Conservation (phyloP, 495 filamentous ascomycete genomes). For the Aspergillus ostianus region DNA sequence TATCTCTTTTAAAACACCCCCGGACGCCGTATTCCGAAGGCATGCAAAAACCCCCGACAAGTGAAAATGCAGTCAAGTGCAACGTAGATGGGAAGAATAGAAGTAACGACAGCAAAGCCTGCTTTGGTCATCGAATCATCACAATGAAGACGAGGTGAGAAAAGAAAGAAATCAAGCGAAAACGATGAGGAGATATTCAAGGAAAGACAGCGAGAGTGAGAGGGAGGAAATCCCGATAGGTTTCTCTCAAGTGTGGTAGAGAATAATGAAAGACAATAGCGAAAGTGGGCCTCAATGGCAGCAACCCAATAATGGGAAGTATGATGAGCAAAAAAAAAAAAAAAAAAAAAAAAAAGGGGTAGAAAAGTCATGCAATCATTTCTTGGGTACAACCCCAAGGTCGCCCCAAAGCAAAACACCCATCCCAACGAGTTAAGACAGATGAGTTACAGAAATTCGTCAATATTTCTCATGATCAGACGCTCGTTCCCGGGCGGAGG, state of each 20-base stretch:
- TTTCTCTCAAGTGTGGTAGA: not conserved
- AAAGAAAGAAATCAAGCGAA: constrained; percentile 17
- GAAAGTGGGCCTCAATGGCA: not conserved
- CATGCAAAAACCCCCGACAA: constrained; percentile 16
- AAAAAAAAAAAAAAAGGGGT: constrained; percentile 22
- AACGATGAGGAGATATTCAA: constrained; percentile 13
- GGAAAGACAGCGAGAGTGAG: constrained; percentile 1
- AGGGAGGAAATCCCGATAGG: not conserved
- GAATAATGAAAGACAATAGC: not conserved
- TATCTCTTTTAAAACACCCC: constrained; percentile 29
- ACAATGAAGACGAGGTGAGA: constrained; percentile 23
- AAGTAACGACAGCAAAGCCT: constrained; percentile 46
- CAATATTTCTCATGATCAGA: constrained; percentile 53
- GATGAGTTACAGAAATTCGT: constrained; percentile 48
- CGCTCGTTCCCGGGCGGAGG: constrained; percentile 46
- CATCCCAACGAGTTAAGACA: constrained; percentile 11
- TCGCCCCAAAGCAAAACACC: constrained; percentile 1
- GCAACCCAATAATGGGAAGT: too few species aligned
- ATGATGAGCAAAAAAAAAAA: constrained; percentile 8
- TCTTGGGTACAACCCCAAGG: constrained; percentile 15
- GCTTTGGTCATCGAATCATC: constrained; percentile 47
- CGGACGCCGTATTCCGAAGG: constrained; percentile 24
- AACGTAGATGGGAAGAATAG: constrained; percentile 21
- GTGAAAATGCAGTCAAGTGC: constrained; percentile 13
- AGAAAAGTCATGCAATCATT: constrained; percentile 38